A percentile compares a stretch with the other conserved stretches of the same genome.
These are phyloP conservation scores for Byssochlamys sp. DNA, from an alignment of 2,329 filamentous ascomycete species.

Conservation along the genomic window DNA sequence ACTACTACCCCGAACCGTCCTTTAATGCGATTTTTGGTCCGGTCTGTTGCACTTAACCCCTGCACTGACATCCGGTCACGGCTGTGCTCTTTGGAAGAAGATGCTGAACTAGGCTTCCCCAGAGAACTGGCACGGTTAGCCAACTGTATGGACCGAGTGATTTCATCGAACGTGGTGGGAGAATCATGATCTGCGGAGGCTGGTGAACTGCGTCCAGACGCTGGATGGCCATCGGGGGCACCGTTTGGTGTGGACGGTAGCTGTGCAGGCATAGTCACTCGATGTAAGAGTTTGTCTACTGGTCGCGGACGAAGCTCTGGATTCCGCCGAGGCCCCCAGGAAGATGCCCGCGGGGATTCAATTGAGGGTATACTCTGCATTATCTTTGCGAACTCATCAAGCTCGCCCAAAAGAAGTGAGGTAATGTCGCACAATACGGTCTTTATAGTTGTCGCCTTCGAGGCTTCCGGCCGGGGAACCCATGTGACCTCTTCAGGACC, in stretches of 20 bases:
- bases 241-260: constrained; percentile 38
- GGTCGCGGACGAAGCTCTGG: constrained; percentile 35
- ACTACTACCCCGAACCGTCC: constrained; percentile 69
- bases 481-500: constrained; percentile 56
- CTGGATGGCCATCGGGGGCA: constrained; percentile 28
- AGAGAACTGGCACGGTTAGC: constrained; percentile 30
- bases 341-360: constrained; percentile 57
- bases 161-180: constrained; percentile 47
- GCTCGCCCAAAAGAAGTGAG: constrained; percentile 61
- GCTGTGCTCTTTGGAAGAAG: constrained; percentile 45
- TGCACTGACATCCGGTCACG: constrained; percentile 52
- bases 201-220: constrained; percentile 27
- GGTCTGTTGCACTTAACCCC: constrained; percentile 68
- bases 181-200: constrained; percentile 31
- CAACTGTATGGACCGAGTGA: constrained; percentile 36
- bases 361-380: constrained; percentile 65
- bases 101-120: constrained; percentile 26
- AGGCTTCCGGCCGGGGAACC: constrained; percentile 59
- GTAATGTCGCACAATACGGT: constrained; percentile 72
- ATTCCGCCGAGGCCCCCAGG: constrained; percentile 42
- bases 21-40: constrained; percentile 70
- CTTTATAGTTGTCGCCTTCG: constrained; percentile 69
- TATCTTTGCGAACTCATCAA: constrained; percentile 63
- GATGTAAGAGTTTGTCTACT: constrained; percentile 52
- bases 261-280: constrained; percentile 71